These are phyloP conservation scores for Neobulgaria alba DNA, from an alignment of 2,329 filamentous ascomycete species.

Conservation along the genomic window DNA sequence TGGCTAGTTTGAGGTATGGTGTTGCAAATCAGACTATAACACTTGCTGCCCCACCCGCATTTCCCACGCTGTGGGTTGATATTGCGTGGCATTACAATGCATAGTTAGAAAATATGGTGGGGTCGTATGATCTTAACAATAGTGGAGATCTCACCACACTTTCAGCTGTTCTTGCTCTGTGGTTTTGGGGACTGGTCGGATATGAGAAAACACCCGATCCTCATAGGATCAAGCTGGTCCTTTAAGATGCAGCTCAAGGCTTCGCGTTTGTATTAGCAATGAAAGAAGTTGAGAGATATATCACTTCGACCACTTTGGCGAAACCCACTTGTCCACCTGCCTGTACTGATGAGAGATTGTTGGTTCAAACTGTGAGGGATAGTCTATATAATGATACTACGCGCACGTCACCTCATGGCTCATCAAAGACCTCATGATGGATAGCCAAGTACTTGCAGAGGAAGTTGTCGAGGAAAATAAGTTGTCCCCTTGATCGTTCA, in stretches of 20 bases:
- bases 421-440: constrained; percentile 36
- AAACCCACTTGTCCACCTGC: too few relatives aligned
- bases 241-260: too few relatives aligned
- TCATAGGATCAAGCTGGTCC: too few relatives aligned
- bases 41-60: constrained; percentile 40
- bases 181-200: constrained; percentile 36
- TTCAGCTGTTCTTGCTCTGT: constrained; percentile 34
- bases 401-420: constrained; percentile 35
- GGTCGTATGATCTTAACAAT: constrained; percentile 55
- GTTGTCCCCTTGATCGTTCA: constrained; percentile 39
- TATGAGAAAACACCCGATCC: constrained; percentile 32
- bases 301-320: too few relatives aligned
- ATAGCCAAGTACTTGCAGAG: constrained; percentile 32
- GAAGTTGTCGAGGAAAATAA: constrained; percentile 32
- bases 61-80: constrained; percentile 42
- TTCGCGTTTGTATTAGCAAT: too few relatives aligned
- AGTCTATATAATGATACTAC: constrained; percentile 26
- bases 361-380: constrained; percentile 32
- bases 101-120: constrained; percentile 50
- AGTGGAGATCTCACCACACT: constrained; percentile 50
- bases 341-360: constrained; percentile 29
- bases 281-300: too few relatives aligned
- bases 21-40: constrained; percentile 44
- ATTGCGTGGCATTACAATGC: constrained; percentile 48
- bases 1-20: constrained; percentile 43